These are phyloP conservation scores for Ophiostoma triangulosporum DNA, from an alignment of 2,329 filamentous ascomycete genomes.

Conservation along the genomic window DNA sequence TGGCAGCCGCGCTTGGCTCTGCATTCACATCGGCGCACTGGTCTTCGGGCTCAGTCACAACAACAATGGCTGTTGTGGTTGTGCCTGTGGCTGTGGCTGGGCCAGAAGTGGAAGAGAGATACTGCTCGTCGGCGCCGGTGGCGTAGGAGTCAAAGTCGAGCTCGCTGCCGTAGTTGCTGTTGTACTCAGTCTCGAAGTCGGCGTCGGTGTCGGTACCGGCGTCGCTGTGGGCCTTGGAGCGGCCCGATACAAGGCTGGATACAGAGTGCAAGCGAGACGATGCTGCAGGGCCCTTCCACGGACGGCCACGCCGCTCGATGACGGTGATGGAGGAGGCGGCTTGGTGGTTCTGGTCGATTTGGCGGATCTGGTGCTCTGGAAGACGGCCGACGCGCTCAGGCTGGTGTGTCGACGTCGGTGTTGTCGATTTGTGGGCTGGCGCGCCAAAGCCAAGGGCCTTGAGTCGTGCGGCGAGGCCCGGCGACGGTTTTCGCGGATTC, in stretches of 20 bases:
- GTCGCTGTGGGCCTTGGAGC: constrained; percentile 4
- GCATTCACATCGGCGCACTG: background rate
- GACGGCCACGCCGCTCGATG: constrained; percentile 52
- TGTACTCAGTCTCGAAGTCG: constrained; percentile 15
- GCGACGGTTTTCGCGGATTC: constrained; percentile 43
- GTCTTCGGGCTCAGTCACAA: constrained; percentile 7
- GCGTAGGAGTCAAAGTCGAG: background rate
- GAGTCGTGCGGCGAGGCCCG: constrained; percentile 49
- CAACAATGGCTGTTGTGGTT: constrained; percentile 4
- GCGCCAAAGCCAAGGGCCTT: constrained; percentile 50
- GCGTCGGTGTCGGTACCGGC: constrained; percentile 5
- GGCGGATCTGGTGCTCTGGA: constrained; percentile 54
- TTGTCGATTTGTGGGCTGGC: constrained; percentile 24
- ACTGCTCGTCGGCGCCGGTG: background rate
- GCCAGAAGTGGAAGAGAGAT: background rate
- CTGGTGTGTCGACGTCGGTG: constrained; percentile 19
- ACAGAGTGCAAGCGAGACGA: constrained; percentile 16
- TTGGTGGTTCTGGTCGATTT: constrained; percentile 54
- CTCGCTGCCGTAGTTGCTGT: constrained; percentile 10
- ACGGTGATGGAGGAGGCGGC: constrained; percentile 36
- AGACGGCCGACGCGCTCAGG: constrained; percentile 50
- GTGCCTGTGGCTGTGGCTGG: background rate
- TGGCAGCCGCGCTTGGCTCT: background rate
- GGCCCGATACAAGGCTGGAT: constrained; percentile 17
- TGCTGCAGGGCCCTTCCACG: constrained; percentile 54